Evolutionary conservation across 805 yeast genomes (phyloP).

Genomic region (Schizosaccharomyces japonicus): DNA sequence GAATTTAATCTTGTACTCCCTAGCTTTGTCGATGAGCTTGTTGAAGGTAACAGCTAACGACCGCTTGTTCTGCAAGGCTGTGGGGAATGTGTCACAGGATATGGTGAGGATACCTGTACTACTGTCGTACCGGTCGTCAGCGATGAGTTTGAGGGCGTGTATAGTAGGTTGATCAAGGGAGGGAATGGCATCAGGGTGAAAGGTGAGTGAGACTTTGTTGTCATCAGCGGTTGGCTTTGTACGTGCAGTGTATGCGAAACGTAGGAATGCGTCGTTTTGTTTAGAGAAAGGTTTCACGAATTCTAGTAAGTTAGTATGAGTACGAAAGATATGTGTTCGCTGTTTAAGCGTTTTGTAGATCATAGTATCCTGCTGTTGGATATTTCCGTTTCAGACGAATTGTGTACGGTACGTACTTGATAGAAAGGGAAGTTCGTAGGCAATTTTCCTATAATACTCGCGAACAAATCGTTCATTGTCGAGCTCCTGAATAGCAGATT

Average conservation of each 20-base stretch:
- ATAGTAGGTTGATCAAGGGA: slow-evolving; percentile 21
- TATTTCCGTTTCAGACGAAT: too few relatives aligned
- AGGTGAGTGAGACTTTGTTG: slow-evolving; percentile 40
- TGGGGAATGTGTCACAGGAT: slow-evolving; percentile 38
- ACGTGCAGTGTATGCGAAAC: too few relatives aligned
- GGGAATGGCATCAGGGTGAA: slow-evolving; percentile 27
- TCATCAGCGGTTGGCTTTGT: too few relatives aligned
- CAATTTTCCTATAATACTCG: slow-evolving; percentile 57
- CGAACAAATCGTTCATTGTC: slow-evolving; percentile 53
- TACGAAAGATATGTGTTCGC: too few relatives aligned
- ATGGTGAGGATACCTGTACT: slow-evolving; percentile 36
- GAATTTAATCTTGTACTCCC: slow-evolving; percentile 37
- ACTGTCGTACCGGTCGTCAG: slow-evolving; percentile 55
- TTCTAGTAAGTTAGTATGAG: too few relatives aligned
- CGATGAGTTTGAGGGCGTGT: slow-evolving; percentile 56
- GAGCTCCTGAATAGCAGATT: slow-evolving; percentile 43
- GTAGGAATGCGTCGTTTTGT: too few relatives aligned
- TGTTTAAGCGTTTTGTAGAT: too few relatives aligned
- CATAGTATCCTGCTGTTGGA: too few relatives aligned
- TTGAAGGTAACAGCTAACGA: slow-evolving; percentile 41
- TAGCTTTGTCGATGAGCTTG: slow-evolving; percentile 38
- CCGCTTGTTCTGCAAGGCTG: slow-evolving; percentile 70
- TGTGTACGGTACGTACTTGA: slow-evolving; percentile 17
- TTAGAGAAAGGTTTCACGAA: too few relatives aligned
- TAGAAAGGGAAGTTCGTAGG: slow-evolving; percentile 74